Percentiles rank a stretch among this genome's conserved stretches.
These are phyloP conservation scores for Pisolithus marmoratus DNA, from an alignment of 768 basidiomycete genomes.

Conservation along the genomic window DNA sequence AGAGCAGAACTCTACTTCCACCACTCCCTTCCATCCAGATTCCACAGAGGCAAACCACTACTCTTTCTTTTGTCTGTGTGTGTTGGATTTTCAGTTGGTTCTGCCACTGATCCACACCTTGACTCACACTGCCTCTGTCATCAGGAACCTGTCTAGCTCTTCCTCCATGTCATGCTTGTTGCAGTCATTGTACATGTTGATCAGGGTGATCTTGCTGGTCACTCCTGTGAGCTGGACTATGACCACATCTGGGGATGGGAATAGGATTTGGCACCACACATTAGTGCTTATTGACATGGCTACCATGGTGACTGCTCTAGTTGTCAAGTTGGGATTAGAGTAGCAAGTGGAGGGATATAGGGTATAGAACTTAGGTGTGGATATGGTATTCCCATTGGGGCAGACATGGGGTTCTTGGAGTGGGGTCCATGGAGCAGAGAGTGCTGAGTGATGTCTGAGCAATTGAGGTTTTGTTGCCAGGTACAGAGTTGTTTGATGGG, in stretches of 20 bases:
- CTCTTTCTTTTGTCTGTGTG: too few relatives aligned
- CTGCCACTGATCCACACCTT: too few relatives aligned
- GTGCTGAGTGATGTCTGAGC: conserved; percentile 9
- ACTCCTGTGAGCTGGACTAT: conserved; percentile 9
- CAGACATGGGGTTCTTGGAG: neutral
- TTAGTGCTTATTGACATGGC: conserved; percentile 11
- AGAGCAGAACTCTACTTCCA: too few relatives aligned
- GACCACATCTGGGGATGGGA: conserved; percentile 16
- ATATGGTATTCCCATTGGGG: neutral
- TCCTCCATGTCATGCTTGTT: neutral
- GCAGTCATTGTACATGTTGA: conserved; percentile 12
- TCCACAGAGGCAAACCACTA: too few relatives aligned
- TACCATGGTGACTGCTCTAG: conserved; percentile 15
- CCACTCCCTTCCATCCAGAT: too few relatives aligned
- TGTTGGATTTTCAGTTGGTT: too few relatives aligned
- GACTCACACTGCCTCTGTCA: too few relatives aligned
- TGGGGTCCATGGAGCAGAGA: conserved; percentile 9
- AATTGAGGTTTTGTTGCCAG: conserved; percentile 26
- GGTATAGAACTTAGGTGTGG: neutral
- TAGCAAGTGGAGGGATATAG: neutral
- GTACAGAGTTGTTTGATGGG: conserved; percentile 9
- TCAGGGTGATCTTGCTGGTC: conserved; percentile 4
- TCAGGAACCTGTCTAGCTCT: neutral
- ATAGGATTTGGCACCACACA: conserved; percentile 16
- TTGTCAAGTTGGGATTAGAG: too few relatives aligned